phyloP scores from a whole-genome alignment of 352 stramenopile genomes.

The Pythium angustatum region DNA sequence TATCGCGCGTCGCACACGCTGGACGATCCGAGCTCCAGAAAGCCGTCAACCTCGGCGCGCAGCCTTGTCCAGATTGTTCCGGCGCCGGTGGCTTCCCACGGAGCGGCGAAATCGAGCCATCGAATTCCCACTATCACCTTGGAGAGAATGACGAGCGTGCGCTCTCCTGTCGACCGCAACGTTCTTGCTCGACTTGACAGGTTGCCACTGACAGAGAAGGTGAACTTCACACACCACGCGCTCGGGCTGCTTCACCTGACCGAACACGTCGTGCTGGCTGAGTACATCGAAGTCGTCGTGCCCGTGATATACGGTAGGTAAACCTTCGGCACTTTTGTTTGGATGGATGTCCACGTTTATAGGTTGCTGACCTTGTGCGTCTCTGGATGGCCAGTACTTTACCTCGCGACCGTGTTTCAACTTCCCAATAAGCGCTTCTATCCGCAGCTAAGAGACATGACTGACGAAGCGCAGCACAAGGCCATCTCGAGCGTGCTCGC shows the following conservation, averaged over 20 bases:
- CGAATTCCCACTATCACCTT: too few relatives aligned
- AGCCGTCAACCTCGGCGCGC: too few relatives aligned
- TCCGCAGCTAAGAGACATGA: slow-evolving; percentile 31
- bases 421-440: slow-evolving; percentile 38
- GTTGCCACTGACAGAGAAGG: neutral
- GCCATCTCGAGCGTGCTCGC: slow-evolving; percentile 37
- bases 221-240: slow-evolving; percentile 20
- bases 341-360: neutral
- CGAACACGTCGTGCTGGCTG: slow-evolving; percentile 35
- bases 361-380: neutral
- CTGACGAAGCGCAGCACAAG: slow-evolving; percentile 5
- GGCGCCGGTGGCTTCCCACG: too few relatives aligned
- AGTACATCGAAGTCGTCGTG: slow-evolving; percentile 39
- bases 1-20: too few relatives aligned
- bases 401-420: slow-evolving; percentile 36
- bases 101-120: too few relatives aligned
- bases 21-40: too few relatives aligned
- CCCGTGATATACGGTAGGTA: slow-evolving; percentile 36
- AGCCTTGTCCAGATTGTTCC: too few relatives aligned
- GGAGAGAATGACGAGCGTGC: too few relatives aligned
- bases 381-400: slow-evolving; percentile 23
- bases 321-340: too few relatives aligned
- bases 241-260: slow-evolving; percentile 35
- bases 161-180: neutral
- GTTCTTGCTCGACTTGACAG: too few relatives aligned